These are phyloP conservation scores for Brassica balearica DNA, from an alignment of 441 rosid species.

Conservation along the genomic window DNA sequence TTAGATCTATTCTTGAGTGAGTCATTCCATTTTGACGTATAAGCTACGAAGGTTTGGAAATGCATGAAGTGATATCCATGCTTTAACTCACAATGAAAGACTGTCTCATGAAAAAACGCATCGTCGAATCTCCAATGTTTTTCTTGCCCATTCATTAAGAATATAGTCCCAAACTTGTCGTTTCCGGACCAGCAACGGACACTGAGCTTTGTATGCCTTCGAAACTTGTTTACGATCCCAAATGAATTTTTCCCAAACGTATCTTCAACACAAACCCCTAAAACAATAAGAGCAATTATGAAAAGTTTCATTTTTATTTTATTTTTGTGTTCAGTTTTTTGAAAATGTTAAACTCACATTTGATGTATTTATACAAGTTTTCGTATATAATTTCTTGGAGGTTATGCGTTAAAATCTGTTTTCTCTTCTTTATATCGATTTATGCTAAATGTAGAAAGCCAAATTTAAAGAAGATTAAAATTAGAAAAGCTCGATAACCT, in stretches of 20 bases:
- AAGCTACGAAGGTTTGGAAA: neutral
- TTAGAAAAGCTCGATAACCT: slow-evolving; percentile 8
- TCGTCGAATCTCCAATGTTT: slow-evolving; percentile 10
- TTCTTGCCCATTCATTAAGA: neutral
- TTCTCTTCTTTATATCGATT: neutral
- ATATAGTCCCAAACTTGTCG: neutral
- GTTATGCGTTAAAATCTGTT: neutral
- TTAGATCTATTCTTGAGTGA: neutral
- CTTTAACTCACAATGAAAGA: neutral
- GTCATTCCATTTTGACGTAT: neutral
- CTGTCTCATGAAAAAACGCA: neutral
- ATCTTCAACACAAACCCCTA: slow-evolving; percentile 25
- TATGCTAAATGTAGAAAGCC: slow-evolving; percentile 6
- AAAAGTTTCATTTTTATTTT: slow-evolving; percentile 26
- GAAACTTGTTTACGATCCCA: slow-evolving; percentile 18
- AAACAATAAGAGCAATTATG: slow-evolving; percentile 2
- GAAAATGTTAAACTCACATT: neutral
- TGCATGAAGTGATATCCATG: neutral
- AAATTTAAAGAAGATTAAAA: neutral
- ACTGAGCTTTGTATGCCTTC: neutral
- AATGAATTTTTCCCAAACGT: slow-evolving; percentile 19
- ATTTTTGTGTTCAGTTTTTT: neutral
- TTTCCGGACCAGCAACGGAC: slow-evolving; percentile 18
- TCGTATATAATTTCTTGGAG: slow-evolving; percentile 1
- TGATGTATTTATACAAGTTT: neutral